These are phyloP conservation scores for Ajuga chamaepitys DNA, from an alignment of 257 asterid species.

Conservation along the genomic window DNA sequence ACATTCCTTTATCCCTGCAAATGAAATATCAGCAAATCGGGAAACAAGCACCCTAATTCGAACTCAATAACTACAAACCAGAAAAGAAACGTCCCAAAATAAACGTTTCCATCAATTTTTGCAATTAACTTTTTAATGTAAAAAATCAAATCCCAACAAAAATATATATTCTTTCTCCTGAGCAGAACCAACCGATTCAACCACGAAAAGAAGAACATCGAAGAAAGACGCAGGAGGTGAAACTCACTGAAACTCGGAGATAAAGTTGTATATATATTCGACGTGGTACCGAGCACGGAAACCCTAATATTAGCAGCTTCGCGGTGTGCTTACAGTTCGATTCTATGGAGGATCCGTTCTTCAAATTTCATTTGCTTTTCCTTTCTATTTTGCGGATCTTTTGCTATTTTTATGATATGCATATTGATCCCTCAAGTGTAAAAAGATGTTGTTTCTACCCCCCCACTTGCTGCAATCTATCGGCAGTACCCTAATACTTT, in stretches of 20 bases:
- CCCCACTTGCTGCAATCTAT: background rate
- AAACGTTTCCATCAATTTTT: background rate
- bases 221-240: background rate
- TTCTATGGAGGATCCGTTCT: background rate
- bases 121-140: background rate
- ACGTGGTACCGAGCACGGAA: background rate
- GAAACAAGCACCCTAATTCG: slow-evolving; percentile 1
- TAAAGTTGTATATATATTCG: background rate
- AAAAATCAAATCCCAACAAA: background rate
- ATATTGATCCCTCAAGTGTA: background rate
- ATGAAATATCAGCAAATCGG: background rate
- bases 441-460: background rate
- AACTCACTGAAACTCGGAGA: background rate
- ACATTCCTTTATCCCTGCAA: background rate
- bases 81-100: background rate
- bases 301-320: slow-evolving; percentile 16
- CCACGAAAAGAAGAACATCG: background rate
- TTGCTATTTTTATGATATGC: background rate
- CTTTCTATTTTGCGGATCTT: background rate
- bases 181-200: slow-evolving; percentile 2
- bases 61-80: background rate
- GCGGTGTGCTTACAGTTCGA: slow-evolving; percentile 7
- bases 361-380: background rate
- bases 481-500: background rate
- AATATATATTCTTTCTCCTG: background rate